Evolutionary conservation across 163 green algal genomes (phyloP).

Genomic region (Scenedesmus sp.): DNA sequence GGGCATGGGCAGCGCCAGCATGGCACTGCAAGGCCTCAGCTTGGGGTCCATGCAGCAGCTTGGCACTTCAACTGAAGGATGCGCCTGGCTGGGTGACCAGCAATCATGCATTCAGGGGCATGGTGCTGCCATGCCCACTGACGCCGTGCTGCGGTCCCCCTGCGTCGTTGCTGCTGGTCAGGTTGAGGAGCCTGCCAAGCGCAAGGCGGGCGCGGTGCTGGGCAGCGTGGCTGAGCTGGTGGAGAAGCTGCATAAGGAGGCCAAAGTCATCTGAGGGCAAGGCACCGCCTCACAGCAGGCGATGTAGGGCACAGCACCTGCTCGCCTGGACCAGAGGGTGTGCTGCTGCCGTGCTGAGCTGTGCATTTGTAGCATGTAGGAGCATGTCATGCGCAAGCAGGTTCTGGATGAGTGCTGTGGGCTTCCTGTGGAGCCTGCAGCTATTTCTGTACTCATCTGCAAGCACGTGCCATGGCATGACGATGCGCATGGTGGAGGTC

Average conservation of each 20-base stretch:
- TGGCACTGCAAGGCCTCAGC: too few species aligned
- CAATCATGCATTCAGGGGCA: too few species aligned
- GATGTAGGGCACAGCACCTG: not conserved
- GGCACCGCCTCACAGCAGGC: not conserved
- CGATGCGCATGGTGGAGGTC: too few species aligned
- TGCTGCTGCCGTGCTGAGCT: too few species aligned
- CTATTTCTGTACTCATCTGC: too few species aligned
- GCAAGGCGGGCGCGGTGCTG: conserved; percentile 75
- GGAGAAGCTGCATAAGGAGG: conserved; percentile 62
- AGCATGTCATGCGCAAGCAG: not conserved
- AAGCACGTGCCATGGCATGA: too few species aligned
- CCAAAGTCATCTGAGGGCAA: conserved; percentile 60
- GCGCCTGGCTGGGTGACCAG: too few species aligned
- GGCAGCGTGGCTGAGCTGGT: conserved; percentile 82
- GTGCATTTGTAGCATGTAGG: too few species aligned
- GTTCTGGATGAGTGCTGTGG: not conserved
- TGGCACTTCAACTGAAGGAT: too few species aligned
- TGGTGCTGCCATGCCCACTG: conserved; percentile 46
- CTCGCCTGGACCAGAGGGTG: too few species aligned
- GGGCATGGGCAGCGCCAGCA: not conserved
- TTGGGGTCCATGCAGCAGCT: too few species aligned
- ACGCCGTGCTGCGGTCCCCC: conserved; percentile 5
- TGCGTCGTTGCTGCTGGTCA: conserved; percentile 60
- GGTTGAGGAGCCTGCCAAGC: conserved; percentile 82
- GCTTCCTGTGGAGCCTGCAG: not conserved